These are phyloP conservation scores for Exserohilum turcica DNA, from an alignment of 2,329 filamentous ascomycete genomes.

Conservation along the genomic window DNA sequence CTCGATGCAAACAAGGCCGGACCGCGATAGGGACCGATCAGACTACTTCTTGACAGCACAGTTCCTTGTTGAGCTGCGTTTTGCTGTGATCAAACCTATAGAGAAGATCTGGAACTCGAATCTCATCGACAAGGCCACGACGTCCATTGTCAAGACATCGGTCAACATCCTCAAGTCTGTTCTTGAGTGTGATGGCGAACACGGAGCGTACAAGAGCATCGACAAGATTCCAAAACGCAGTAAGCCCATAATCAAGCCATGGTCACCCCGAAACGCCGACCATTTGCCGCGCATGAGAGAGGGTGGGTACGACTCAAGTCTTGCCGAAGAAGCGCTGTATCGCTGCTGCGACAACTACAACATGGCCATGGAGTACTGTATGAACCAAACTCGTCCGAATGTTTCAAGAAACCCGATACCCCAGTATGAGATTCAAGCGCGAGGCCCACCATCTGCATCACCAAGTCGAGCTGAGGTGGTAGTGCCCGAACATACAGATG, in stretches of 20 bases:
- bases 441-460: constrained; percentile 35
- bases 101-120: constrained; percentile 82
- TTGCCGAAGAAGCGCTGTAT: constrained; percentile 80
- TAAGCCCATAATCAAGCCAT: constrained; percentile 56
- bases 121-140: constrained; percentile 79
- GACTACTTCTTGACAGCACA: constrained; percentile 72
- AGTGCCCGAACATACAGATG: constrained; percentile 38
- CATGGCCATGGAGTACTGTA: constrained; percentile 75
- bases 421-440: constrained; percentile 46
- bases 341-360: constrained; percentile 71
- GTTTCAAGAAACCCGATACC: constrained; percentile 72
- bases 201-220: constrained; percentile 64
- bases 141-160: constrained; percentile 75
- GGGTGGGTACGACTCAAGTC: constrained; percentile 59
- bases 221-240: constrained; percentile 62
- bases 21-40: constrained; percentile 60
- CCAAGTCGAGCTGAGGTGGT: constrained; percentile 43
- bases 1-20: constrained; percentile 56
- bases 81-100: constrained; percentile 76
- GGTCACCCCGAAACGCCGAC: constrained; percentile 57
- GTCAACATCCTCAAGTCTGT: constrained; percentile 83
- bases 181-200: constrained; percentile 76
- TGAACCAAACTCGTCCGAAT: constrained; percentile 62
- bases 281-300: constrained; percentile 52
- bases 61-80: constrained; percentile 83